These are phyloP conservation scores for Ophiocordyceps robertsii DNA, from an alignment of 2,329 filamentous ascomycete genomes.

Conservation along the genomic window DNA sequence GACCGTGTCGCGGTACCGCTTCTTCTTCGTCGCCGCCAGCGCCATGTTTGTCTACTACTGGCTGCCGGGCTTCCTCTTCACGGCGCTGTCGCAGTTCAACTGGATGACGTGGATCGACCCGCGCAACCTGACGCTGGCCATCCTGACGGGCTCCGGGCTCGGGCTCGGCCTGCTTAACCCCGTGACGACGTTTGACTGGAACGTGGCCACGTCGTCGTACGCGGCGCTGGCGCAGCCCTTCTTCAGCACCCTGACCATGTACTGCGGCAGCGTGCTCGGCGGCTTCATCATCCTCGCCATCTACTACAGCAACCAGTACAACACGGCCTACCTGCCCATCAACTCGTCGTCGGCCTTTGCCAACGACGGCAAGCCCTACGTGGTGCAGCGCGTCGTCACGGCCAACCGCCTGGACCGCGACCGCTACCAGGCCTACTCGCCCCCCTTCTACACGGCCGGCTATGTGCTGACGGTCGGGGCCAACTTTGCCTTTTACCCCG, in stretches of 20 bases:
- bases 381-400: slow-evolving; percentile 18
- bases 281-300: slow-evolving; percentile 25
- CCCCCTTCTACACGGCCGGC: slow-evolving; percentile 28
- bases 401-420: slow-evolving; percentile 23
- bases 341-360: slow-evolving; percentile 28
- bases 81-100: slow-evolving; percentile 32
- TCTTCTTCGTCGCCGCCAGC: slow-evolving; percentile 28
- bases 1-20: slow-evolving; percentile 28
- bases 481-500: slow-evolving; percentile 30
- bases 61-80: slow-evolving; percentile 37
- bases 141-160: slow-evolving; percentile 26
- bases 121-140: slow-evolving; percentile 22
- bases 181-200: slow-evolving; percentile 26
- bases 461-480: slow-evolving; percentile 26
- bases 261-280: slow-evolving; percentile 18
- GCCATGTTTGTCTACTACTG: slow-evolving; percentile 39
- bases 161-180: slow-evolving; percentile 25
- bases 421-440: slow-evolving; percentile 27
- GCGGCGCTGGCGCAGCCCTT: slow-evolving; percentile 21
- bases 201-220: slow-evolving; percentile 22
- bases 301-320: slow-evolving; percentile 28
- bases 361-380: slow-evolving; percentile 25
- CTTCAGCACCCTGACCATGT: slow-evolving; percentile 25
- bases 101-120: slow-evolving; percentile 44
- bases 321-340: slow-evolving; percentile 31